A percentile compares a stretch with the other conserved stretches of the same genome.
Evolutionary conservation across 2,329 filamentous ascomycete genomes (phyloP).

Genomic region (Beauveria bassiana): DNA sequence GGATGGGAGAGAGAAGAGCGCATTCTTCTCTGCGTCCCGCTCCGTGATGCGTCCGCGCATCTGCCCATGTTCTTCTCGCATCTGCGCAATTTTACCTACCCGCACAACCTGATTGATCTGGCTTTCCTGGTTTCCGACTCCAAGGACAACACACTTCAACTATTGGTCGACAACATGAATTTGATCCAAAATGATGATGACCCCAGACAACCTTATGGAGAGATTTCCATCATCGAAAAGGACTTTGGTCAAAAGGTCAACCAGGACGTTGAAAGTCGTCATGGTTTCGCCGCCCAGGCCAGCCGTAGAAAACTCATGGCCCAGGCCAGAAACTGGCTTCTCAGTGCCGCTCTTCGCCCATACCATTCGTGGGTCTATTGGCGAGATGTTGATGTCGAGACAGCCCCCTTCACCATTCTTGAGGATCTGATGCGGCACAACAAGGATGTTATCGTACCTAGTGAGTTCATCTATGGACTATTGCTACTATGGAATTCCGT

Average conservation of each 20-base stretch:
- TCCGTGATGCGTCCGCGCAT: constrained; percentile 88
- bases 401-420: constrained; percentile 89
- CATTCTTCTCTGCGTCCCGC: constrained; percentile 87
- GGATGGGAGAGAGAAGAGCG: constrained; percentile 96
- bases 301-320: constrained; percentile 94
- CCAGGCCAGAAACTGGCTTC: constrained; percentile 91
- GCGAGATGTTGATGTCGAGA: constrained; percentile 97
- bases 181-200: constrained; percentile 74
- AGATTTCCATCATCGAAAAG: constrained; percentile 97
- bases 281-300: constrained; percentile 94
- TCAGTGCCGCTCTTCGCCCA: constrained; percentile 85
- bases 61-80: constrained; percentile 98
- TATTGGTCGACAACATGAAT: constrained; percentile 68
- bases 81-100: constrained; percentile 91
- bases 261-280: constrained; percentile 93
- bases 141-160: constrained; percentile 77
- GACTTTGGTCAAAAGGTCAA: constrained; percentile 98
- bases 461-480: constrained; percentile 48
- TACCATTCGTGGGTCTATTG: constrained; percentile 99
- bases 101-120: constrained; percentile 90
- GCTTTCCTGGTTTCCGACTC: constrained; percentile 97
- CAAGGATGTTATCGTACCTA: constrained; percentile 97
- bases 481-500: not conserved
- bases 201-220: constrained; percentile 76
- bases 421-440: constrained; percentile 98